These are phyloP conservation scores for Kluyveromyces starmeri DNA, from an alignment of 805 yeast species.

Conservation along the genomic window DNA sequence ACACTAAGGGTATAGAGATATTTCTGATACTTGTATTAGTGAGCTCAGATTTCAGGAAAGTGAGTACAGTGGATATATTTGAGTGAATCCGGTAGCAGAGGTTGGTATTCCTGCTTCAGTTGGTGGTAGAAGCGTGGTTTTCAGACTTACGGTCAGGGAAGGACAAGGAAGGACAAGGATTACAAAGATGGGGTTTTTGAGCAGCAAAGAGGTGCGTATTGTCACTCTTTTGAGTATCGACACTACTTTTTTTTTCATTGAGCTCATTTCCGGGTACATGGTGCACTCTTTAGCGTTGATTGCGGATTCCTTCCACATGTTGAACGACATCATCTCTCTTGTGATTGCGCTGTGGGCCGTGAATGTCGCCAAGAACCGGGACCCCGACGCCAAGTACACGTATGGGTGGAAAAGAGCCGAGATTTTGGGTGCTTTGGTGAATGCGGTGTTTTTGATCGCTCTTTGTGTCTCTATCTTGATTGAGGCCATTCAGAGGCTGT, in stretches of 20 bases:
- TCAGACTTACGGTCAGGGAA: no score
- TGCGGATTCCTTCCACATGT: slow-evolving; percentile 97
- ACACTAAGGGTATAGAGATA: no score
- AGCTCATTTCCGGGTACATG: slow-evolving; percentile 76
- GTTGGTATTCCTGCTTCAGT: no score
- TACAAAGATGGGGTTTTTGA: no score
- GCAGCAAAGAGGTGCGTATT: slow-evolving; percentile 63
- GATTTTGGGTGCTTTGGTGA: slow-evolving; percentile 86
- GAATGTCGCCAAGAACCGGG: slow-evolving; percentile 68
- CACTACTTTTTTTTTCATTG: slow-evolving; percentile 74
- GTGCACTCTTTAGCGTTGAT: slow-evolving; percentile 91
- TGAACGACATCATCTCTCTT: slow-evolving; percentile 85
- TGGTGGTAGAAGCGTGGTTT: no score
- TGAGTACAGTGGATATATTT: no score
- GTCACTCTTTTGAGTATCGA: slow-evolving; percentile 64
- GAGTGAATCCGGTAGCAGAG: no score
- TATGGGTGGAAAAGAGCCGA: slow-evolving; percentile 99
- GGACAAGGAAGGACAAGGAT: no score
- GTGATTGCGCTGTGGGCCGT: slow-evolving; percentile 96
- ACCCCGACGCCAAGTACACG: slow-evolving; percentile 82
- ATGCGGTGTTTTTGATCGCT: slow-evolving; percentile 88
- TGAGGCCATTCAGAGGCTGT: slow-evolving; percentile 85
- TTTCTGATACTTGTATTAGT: no score
- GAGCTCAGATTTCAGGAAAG: no score
- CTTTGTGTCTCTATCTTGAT: slow-evolving; percentile 84